phyloP scores from a whole-genome alignment of 2,329 filamentous ascomycete species.

The Sporothrix schenckii region DNA sequence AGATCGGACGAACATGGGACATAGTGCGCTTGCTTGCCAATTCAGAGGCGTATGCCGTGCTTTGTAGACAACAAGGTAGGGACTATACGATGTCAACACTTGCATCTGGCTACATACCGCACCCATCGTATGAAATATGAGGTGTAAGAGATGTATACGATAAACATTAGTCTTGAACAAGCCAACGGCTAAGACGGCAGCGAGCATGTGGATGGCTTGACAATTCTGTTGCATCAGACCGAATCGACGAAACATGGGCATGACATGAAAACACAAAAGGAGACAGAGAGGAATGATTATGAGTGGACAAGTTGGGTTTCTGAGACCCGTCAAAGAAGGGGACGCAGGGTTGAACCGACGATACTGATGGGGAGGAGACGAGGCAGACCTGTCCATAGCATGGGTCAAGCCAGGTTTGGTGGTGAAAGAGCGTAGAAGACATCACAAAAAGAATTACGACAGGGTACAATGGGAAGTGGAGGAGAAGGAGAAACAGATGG shows the following conservation, averaged over 20 bases:
- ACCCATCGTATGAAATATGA: neutral
- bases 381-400: neutral
- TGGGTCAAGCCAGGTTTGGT: neutral
- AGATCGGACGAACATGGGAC: slow-evolving; percentile 22
- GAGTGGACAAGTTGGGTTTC: neutral
- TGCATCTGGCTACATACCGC: too few relatives aligned
- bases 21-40: neutral
- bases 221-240: neutral
- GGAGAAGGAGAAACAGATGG: neutral
- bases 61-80: neutral
- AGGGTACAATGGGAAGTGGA: neutral
- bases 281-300: neutral
- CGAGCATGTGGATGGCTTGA: neutral
- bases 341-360: neutral
- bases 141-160: neutral
- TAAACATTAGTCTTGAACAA: neutral
- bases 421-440: neutral
- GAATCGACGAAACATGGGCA: neutral
- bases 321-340: neutral
- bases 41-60: neutral
- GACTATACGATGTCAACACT: neutral
- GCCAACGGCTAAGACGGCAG: slow-evolving; percentile 15
- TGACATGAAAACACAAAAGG: neutral
- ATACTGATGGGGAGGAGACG: neutral
- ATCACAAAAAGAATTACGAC: neutral